A percentile compares a stretch with the other conserved stretches of the same genome.
These are phyloP conservation scores for Plasmodium blacklocki DNA, from an alignment of 169 alveolate genomes.

Conservation along the genomic window DNA sequence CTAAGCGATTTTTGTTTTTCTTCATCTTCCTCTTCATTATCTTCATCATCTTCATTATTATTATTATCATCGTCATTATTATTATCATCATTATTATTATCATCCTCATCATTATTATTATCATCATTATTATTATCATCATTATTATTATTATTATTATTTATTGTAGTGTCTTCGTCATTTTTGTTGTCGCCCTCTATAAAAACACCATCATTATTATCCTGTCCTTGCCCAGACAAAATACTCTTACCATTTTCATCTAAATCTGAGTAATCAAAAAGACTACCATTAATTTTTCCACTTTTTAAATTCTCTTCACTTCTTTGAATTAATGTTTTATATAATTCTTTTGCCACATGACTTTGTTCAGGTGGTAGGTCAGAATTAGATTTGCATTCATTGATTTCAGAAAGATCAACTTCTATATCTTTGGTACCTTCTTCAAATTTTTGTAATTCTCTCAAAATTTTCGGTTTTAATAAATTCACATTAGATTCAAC, in stretches of 20 bases:
- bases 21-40: not conserved
- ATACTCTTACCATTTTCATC: not conserved
- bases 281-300: not conserved
- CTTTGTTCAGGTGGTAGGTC: slow-evolving; percentile 2
- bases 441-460: slow-evolving; percentile 39
- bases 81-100: not conserved
- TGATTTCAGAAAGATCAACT: slow-evolving; percentile 31
- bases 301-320: slow-evolving; percentile 8
- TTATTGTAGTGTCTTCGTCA: not conserved
- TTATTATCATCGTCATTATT: not conserved
- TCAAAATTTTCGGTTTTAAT: slow-evolving; percentile 22
- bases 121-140: not conserved
- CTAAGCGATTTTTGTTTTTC: not conserved
- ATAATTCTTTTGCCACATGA: slow-evolving; percentile 38
- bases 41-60: not conserved
- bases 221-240: no score
- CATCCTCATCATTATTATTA: not conserved
- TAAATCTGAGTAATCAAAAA: not conserved
- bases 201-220: no score
- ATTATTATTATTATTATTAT: not conserved
- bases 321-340: not conserved
- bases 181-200: not conserved
- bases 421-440: slow-evolving; percentile 30
- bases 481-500: slow-evolving; percentile 53
- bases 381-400: slow-evolving; percentile 16